A percentile compares a stretch with the other conserved stretches of the same genome.
These are phyloP conservation scores for Alternaria sp. DNA, from an alignment of 2,329 filamentous ascomycete species.

Conservation along the genomic window DNA sequence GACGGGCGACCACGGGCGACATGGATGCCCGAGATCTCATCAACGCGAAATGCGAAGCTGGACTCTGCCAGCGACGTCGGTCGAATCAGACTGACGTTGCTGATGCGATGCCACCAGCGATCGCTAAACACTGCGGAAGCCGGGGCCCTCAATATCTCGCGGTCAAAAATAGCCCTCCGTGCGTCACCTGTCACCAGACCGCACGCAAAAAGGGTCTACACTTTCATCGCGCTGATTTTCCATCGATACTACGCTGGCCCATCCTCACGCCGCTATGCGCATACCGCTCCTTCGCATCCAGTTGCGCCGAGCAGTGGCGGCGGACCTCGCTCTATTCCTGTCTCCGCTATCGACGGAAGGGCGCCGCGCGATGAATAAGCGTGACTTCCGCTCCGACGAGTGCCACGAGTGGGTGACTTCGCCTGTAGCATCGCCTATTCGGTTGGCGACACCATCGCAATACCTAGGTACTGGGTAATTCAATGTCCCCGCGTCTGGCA, in stretches of 20 bases:
- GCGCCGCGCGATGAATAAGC: background rate
- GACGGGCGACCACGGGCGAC: background rate
- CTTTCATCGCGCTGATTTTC: slow-evolving; percentile 7
- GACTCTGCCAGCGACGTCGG: background rate
- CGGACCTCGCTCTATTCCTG: slow-evolving; percentile 9
- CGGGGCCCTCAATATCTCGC: slow-evolving; percentile 28
- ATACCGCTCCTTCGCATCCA: slow-evolving; percentile 8
- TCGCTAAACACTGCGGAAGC: slow-evolving; percentile 30
- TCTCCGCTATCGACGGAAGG: background rate
- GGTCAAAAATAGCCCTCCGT: slow-evolving; percentile 36
- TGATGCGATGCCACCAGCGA: slow-evolving; percentile 29
- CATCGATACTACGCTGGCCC: slow-evolving; percentile 17
- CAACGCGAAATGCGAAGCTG: background rate
- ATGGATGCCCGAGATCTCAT: slow-evolving; percentile 1
- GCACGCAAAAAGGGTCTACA: slow-evolving; percentile 8
- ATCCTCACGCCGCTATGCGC: background rate
- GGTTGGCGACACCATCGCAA: no score
- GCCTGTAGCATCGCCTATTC: background rate
- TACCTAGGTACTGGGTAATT: no score
- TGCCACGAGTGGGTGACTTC: background rate
- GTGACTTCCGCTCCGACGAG: background rate
- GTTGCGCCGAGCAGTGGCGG: slow-evolving; percentile 2
- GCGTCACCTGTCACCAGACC: slow-evolving; percentile 28
- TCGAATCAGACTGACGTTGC: slow-evolving; percentile 21
- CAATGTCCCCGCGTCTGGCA: slow-evolving; percentile 6